phyloP scores from a whole-genome alignment of 345 rosid genomes.

The Firmiana major region DNA sequence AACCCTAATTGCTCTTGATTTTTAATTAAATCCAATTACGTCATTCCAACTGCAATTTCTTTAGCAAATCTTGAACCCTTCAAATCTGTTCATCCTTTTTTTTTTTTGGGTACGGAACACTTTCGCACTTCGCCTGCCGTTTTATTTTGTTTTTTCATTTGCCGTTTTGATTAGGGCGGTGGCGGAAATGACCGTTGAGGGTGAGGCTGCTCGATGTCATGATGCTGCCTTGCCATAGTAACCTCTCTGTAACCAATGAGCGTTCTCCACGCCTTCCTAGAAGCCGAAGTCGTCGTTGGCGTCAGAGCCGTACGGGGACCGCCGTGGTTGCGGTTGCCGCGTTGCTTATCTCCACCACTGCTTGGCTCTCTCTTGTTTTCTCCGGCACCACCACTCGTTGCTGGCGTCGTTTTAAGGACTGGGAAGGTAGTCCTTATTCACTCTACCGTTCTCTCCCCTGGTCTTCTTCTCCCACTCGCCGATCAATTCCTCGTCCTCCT shows the following conservation, averaged over 20 bases:
- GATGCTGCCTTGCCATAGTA: conserved; percentile 9
- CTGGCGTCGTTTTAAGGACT: conserved; percentile 49
- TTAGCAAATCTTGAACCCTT: conserved; percentile 2
- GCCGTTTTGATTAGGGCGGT: conserved; percentile 1
- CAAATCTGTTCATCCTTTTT: neutral
- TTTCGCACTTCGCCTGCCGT: neutral
- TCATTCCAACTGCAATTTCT: neutral
- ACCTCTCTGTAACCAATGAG: neutral
- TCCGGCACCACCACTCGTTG: conserved; percentile 52
- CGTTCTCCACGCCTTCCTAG: conserved; percentile 33
- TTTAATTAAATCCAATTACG: neutral
- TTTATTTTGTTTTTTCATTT: neutral
- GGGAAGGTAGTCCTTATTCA: conserved; percentile 40
- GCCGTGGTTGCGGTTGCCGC: conserved; percentile 52
- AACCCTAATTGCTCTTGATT: neutral
- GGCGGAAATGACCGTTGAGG: conserved; percentile 41
- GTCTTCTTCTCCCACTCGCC: neutral
- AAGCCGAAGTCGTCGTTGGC: conserved; percentile 45
- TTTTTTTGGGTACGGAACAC: neutral
- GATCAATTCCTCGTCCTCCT: conserved; percentile 18
- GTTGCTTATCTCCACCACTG: conserved; percentile 60
- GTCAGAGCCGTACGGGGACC: conserved; percentile 46
- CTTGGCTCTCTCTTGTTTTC: conserved; percentile 86
- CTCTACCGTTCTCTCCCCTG: conserved; percentile 2
- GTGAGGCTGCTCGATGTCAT: conserved; percentile 31